Percentiles rank a stretch among this genome's conserved stretches.
These are phyloP conservation scores for Leccinum pseudoinsigne DNA, from an alignment of 1,284 basidiomycete genomes.

Conservation along the genomic window DNA sequence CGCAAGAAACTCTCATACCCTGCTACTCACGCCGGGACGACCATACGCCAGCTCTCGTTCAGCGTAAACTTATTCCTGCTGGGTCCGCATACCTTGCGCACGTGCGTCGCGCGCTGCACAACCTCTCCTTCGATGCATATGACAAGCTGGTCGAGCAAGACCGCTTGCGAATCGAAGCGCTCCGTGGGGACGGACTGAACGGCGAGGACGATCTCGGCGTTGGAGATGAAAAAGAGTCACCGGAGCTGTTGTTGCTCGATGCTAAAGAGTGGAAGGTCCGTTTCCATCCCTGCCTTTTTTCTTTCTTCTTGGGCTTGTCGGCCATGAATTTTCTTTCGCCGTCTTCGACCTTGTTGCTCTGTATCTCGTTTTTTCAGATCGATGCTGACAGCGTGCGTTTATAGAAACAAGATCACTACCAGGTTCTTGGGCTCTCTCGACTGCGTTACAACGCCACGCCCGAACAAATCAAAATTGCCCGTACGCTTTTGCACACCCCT, in stretches of 20 bases:
- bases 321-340: neutral
- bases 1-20: neutral
- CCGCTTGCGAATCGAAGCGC: conserved; percentile 48
- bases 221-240: conserved; percentile 87
- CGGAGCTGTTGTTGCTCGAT: conserved; percentile 75
- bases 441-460: conserved; percentile 87
- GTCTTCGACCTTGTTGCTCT: neutral
- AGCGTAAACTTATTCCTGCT: conserved; percentile 64
- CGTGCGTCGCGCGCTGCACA: conserved; percentile 71
- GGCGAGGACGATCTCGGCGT: conserved; percentile 89
- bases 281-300: conserved; percentile 6
- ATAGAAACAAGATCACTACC: conserved; percentile 98
- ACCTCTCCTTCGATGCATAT: conserved; percentile 79
- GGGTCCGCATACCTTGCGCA: conserved; percentile 85
- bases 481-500: conserved; percentile 50
- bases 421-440: conserved; percentile 91
- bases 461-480: conserved; percentile 96
- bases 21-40: conserved; percentile 10
- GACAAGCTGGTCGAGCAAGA: conserved; percentile 66
- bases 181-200: conserved; percentile 54
- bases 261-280: conserved; percentile 98
- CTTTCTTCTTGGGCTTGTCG: neutral
- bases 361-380: neutral
- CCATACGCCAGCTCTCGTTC: conserved; percentile 25
- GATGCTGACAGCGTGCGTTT: conserved; percentile 9